These are phyloP conservation scores for Aspergillus funiculosus DNA, from an alignment of 495 filamentous ascomycete genomes.

Conservation along the genomic window DNA sequence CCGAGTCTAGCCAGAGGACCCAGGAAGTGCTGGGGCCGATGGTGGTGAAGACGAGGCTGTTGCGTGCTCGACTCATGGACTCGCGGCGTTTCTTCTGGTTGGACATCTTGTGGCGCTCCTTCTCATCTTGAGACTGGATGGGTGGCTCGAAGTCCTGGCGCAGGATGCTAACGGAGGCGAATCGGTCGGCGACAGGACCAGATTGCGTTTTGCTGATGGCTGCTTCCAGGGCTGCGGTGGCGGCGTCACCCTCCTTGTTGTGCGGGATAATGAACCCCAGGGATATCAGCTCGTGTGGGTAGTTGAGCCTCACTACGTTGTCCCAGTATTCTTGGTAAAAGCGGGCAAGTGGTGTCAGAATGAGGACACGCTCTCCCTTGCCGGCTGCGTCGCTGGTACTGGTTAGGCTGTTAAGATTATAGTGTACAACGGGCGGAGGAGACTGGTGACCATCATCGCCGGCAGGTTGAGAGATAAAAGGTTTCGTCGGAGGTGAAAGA, in stretches of 20 bases:
- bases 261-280: conserved; percentile 96
- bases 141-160: conserved; percentile 92
- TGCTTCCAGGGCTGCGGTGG: conserved; percentile 73
- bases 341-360: conserved; percentile 85
- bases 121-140: conserved; percentile 71
- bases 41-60: conserved; percentile 94
- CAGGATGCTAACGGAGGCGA: conserved; percentile 87
- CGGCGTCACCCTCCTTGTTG: conserved; percentile 78
- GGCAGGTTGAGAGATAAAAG: conserved; percentile 57
- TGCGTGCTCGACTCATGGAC: conserved; percentile 88
- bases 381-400: conserved; percentile 64
- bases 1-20: conserved; percentile 94
- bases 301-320: conserved; percentile 76
- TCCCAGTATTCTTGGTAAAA: conserved; percentile 97
- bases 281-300: conserved; percentile 90
- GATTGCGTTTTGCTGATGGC: conserved; percentile 78
- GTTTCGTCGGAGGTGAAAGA: conserved; percentile 75
- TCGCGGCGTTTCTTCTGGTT: conserved; percentile 83
- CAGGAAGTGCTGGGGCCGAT: conserved; percentile 88
- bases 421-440: conserved; percentile 87
- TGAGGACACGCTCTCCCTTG: conserved; percentile 80
- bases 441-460: conserved; percentile 50
- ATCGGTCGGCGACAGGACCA: conserved; percentile 72
- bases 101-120: conserved; percentile 79
- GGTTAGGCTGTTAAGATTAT: conserved; percentile 89